These are phyloP conservation scores for Ilyonectria mors-panacis DNA, from an alignment of 2,329 filamentous ascomycete genomes.

Conservation along the genomic window DNA sequence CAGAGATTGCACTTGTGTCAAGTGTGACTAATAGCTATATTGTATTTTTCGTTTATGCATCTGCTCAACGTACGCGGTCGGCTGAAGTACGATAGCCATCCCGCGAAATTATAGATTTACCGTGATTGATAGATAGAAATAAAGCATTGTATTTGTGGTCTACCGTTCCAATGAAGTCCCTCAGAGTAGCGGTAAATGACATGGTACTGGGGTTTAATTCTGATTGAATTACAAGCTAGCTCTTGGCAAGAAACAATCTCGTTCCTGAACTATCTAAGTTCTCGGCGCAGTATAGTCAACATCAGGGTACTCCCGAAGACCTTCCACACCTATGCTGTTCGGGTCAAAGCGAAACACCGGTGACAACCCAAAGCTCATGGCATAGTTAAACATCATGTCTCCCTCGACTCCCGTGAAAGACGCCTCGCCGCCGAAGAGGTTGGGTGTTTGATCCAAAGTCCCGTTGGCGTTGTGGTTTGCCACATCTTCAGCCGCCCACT, in stretches of 20 bases:
- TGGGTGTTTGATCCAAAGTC: slow-evolving; percentile 6
- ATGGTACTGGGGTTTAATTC: too few species aligned
- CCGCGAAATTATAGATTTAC: background rate
- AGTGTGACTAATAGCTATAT: too few species aligned
- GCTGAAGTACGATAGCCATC: background rate
- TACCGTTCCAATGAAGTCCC: background rate
- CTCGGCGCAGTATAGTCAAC: slow-evolving; percentile 9
- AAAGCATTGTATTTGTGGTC: background rate
- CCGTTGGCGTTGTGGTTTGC: background rate
- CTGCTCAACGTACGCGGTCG: too few species aligned
- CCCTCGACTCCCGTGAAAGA: slow-evolving; percentile 29
- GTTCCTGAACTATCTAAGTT: background rate
- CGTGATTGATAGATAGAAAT: background rate
- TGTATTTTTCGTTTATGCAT: too few species aligned
- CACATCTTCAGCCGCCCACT: slow-evolving; percentile 7
- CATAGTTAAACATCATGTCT: slow-evolving; percentile 41
- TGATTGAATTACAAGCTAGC: background rate
- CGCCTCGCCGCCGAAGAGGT: slow-evolving; percentile 15
- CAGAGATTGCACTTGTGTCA: background rate
- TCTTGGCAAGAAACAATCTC: too few species aligned
- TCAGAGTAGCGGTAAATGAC: background rate
- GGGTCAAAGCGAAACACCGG: slow-evolving; percentile 50
- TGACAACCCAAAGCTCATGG: slow-evolving; percentile 49
- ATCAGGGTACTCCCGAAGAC: slow-evolving; percentile 28
- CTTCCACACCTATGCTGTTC: slow-evolving; percentile 31